Evolutionary conservation across 768 basidiomycete species (phyloP).

Genomic region (Leccinum subtestaceum): DNA sequence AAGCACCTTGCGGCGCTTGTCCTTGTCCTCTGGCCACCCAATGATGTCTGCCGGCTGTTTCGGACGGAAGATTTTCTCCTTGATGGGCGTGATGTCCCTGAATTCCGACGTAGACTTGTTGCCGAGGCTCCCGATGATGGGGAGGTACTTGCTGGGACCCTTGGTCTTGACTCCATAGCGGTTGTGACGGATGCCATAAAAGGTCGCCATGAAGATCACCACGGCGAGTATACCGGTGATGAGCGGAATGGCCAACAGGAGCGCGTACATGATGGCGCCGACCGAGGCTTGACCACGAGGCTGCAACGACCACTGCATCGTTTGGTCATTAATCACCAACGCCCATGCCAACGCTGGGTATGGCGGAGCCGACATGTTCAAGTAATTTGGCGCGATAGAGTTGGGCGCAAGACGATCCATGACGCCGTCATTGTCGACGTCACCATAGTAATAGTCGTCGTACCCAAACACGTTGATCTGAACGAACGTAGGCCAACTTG

Average conservation of each 20-base stretch:
- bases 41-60: conserved; percentile 72
- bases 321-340: conserved; percentile 72
- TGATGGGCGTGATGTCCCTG: conserved; percentile 58
- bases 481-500: conserved; percentile 84
- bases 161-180: conserved; percentile 82
- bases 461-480: conserved; percentile 90
- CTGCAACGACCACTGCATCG: conserved; percentile 71
- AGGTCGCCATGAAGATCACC: conserved; percentile 88
- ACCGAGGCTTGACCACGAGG: conserved; percentile 81
- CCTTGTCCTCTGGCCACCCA: conserved; percentile 95
- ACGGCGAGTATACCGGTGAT: conserved; percentile 84
- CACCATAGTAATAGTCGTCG: conserved; percentile 92
- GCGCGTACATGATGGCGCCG: conserved; percentile 84
- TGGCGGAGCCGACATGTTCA: conserved; percentile 91
- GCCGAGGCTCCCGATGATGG: conserved; percentile 68
- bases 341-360: conserved; percentile 87
- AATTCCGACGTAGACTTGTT: conserved; percentile 69
- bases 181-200: conserved; percentile 95
- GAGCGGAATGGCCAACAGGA: conserved; percentile 77
- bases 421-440: conserved; percentile 81
- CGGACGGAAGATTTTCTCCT: conserved; percentile 70
- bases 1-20: conserved; percentile 87
- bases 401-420: conserved; percentile 92
- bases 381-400: conserved; percentile 76
- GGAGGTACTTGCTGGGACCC: conserved; percentile 76